Base-by-base conservation (phyloP, 2,329 filamentous ascomycete genomes). In the Sporothrix luriei region DNA sequence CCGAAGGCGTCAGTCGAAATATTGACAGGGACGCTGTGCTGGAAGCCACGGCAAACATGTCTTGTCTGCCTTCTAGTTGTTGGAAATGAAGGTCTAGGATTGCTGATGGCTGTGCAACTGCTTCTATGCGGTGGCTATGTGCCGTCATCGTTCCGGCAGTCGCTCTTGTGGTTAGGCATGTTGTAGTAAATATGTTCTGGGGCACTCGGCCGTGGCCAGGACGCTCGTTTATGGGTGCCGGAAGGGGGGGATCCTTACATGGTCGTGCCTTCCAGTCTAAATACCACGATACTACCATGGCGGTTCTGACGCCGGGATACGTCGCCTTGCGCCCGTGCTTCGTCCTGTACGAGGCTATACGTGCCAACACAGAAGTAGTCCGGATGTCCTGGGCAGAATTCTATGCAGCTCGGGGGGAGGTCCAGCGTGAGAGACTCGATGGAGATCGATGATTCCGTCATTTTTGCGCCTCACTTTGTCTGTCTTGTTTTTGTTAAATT, bases 11-110 rank as follows among this genome's bases (percentile, higher is more conserved):
- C 57, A 90, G 79, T 73, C 78, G 82, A 78, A 90, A 93, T 65
- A 94, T 82, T 0, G 85, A 85, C 14, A 96, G 80, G 0, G 85
- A 84, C 0, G 90, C 92, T 0, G 90, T 92, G 72, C 93, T 97
- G 1, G 91, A 92, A 10, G 92, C 92, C 3, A 90, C 88, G 11
- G 88, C 93, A 68, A 97, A 84, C 3, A 91, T 80, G 40, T 84
- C 83, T 65, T 79, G 80, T 9, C 75, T 75, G 68, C 82, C 77
- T 1, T 75, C 73, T 66, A 79, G 76, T 1, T 86, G 87, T 71
- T 90, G 87, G 78, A 97, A 98, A 74, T 94, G 92, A 40, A 97
- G 82, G 77, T 97, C 94, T 68, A 97, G 85, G 38, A 97, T 85
- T 6, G 92, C 94, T 67, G 89, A 92, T 4, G 88, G 85, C 26